Evolutionary conservation across 345 rosid species (phyloP), one percentile per base, ranked within the genome.

Genomic region (Arabis hirsuta): DNA sequence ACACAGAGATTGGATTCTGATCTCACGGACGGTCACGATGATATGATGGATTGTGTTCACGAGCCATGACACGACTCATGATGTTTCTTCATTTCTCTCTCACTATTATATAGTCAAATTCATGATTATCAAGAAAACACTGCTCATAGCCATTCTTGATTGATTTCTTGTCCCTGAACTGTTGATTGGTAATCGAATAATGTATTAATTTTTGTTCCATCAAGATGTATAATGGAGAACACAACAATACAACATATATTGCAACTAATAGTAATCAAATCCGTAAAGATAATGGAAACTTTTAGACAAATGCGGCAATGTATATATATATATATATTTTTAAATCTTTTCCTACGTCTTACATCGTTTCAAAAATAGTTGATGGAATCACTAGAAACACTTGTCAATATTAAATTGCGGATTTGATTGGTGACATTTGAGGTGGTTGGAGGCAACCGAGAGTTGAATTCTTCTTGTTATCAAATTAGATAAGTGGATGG

Each of bases 51-150:
- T 74, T 67, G 50, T 67, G 68, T 60, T 67, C 62, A 67, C 53
- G 68, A 67, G 78, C 62, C 62, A 67, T 74, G 78, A 74, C 73
- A 67, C 73, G 78, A 74, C 63, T 74, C 73, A 43, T 74, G 73
- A 74, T 74, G 73, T 73, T 74, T 67, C 78, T 41, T 74, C 39
- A 66, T 50, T 36, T n/a, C 58, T 51, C 8, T 74, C 62, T 31
- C 46, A 57, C 62, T 50, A 65, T 65, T 65, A 41, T 65, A 41
- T 67, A 32, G 61, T 59, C 56, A 67, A 67, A 39, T 58, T 50
- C 13, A 48, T 41, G 45, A 73, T 57, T 57, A 55, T 55, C 43
- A 55, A 43, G 47, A 5, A 54, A 63, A 46, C 64, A 55, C 43
- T 64, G 42, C 31, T 73, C 55, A 38, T 55, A 47, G 34, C 63